Percentiles rank a stretch among this genome's conserved stretches.
These are phyloP conservation scores for Curvularia spicifera DNA, from an alignment of 2,329 filamentous ascomycete species.

Conservation along the genomic window DNA sequence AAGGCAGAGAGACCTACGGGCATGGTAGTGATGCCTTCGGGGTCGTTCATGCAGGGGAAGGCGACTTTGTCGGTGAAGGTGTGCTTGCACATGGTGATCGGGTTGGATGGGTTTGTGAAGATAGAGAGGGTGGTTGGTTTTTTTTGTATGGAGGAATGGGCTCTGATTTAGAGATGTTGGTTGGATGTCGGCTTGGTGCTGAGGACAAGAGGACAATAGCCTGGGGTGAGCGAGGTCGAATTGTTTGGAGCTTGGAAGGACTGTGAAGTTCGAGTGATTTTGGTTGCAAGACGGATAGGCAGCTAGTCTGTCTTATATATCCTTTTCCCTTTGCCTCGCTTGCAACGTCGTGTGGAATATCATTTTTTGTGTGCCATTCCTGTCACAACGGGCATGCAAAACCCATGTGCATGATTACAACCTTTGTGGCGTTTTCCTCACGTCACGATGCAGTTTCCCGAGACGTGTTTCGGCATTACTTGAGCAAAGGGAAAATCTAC, in stretches of 20 bases:
- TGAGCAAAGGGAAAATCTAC: background rate
- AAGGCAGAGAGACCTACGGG: conserved; percentile 34
- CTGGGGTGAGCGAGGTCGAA: too few relatives aligned
- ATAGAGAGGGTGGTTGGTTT: too few relatives aligned
- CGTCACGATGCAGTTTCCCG: conserved; percentile 20
- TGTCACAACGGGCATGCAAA: conserved; percentile 4
- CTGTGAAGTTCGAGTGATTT: too few relatives aligned
- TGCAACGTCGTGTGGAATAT: background rate
- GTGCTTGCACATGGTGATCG: conserved; percentile 36
- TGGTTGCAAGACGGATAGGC: too few relatives aligned
- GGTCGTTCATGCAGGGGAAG: conserved; percentile 38
- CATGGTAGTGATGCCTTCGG: conserved; percentile 43
- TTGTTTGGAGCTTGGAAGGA: too few relatives aligned
- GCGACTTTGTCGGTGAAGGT: conserved; percentile 33
- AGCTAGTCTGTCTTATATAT: background rate
- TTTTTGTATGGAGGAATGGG: too few relatives aligned
- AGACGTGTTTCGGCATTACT: conserved; percentile 9
- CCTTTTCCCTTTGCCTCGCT: background rate
- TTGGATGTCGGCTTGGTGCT: background rate
- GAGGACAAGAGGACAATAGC: background rate
- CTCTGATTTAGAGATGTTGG: too few relatives aligned
- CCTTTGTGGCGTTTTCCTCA: conserved; percentile 23
- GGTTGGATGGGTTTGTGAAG: background rate
- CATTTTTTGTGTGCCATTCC: background rate
- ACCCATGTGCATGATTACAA: conserved; percentile 1